Evolutionary conservation across 2,329 filamentous ascomycete species (phyloP).

Genomic region (Incumbomyces lentus): DNA sequence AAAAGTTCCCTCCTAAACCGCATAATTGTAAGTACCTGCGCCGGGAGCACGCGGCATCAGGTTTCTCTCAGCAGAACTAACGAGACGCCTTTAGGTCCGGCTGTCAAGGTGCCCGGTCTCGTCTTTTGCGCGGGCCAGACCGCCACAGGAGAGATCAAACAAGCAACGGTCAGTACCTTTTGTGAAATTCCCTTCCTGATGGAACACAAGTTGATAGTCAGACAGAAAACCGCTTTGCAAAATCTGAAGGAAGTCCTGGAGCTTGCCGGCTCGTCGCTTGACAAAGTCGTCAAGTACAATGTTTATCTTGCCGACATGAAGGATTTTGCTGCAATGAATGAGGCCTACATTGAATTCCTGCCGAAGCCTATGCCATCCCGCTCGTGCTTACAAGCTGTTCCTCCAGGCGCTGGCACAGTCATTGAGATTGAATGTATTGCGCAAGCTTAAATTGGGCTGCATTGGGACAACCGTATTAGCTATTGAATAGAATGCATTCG

Average conservation of each 20-base stretch:
- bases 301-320: slow-evolving; percentile 56
- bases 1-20: slow-evolving; percentile 38
- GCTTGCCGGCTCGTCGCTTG: slow-evolving; percentile 48
- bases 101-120: slow-evolving; percentile 36
- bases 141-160: slow-evolving; percentile 40
- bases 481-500: neutral
- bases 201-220: no score
- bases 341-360: slow-evolving; percentile 46
- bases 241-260: slow-evolving; percentile 52
- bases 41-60: slow-evolving; percentile 8
- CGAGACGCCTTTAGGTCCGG: slow-evolving; percentile 26
- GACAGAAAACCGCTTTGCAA: slow-evolving; percentile 12
- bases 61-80: slow-evolving; percentile 9
- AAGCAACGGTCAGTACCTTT: slow-evolving; percentile 32
- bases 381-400: slow-evolving; percentile 32
- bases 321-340: slow-evolving; percentile 68
- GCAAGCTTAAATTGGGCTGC: slow-evolving; percentile 22
- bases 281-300: slow-evolving; percentile 57
- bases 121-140: slow-evolving; percentile 40
- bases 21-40: slow-evolving; percentile 29
- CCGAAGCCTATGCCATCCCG: slow-evolving; percentile 34
- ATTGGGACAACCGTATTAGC: neutral
- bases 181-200: no score
- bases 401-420: slow-evolving; percentile 32
- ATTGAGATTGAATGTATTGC: slow-evolving; percentile 39